phyloP scores from a whole-genome alignment of 2,329 filamentous ascomycete species.

The Colletotrichum chrysophilum region DNA sequence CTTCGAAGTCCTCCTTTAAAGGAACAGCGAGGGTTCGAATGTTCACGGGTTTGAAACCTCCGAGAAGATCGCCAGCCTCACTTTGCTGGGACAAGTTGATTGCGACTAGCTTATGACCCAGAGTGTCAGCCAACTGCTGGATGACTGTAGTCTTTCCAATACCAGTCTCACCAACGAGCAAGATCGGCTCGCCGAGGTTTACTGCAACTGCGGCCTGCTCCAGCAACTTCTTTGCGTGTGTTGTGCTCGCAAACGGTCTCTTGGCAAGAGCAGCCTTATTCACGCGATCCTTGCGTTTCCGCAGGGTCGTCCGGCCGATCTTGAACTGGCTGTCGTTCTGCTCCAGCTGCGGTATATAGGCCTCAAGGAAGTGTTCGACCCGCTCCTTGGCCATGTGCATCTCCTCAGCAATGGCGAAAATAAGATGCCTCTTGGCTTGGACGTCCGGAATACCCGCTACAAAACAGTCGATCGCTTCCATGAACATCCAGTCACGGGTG shows the following conservation, averaged over 20 bases:
- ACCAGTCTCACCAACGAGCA: conserved; percentile 98
- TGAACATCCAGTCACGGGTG: conserved; percentile 82
- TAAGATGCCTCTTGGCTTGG: conserved; percentile 63
- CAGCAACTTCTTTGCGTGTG: conserved; percentile 81
- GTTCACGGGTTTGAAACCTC: conserved; percentile 96
- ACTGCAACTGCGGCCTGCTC: conserved; percentile 89
- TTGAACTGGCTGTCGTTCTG: conserved; percentile 62
- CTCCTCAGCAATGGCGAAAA: conserved; percentile 79
- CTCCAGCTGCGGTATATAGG: conserved; percentile 74
- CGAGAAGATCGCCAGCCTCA: conserved; percentile 93
- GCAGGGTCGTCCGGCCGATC: conserved; percentile 71
- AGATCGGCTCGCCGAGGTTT: conserved; percentile 82
- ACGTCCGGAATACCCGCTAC: conserved; percentile 77
- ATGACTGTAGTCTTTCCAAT: conserved; percentile 98
- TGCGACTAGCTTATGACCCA: conserved; percentile 86
- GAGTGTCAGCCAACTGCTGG: conserved; percentile 84
- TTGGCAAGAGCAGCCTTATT: conserved; percentile 56
- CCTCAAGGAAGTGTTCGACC: conserved; percentile 76
- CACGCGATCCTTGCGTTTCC: conserved; percentile 58
- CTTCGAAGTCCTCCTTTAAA: conserved; percentile 91
- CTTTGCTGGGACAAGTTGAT: conserved; percentile 98
- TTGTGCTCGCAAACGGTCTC: conserved; percentile 85
- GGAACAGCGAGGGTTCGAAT: conserved; percentile 86
- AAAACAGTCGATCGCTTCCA: conserved; percentile 94
- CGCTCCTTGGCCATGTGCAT: conserved; percentile 86